phyloP scores from a whole-genome alignment of 2,329 filamentous ascomycete genomes.

The Neoscytalidium dimidiatum region DNA sequence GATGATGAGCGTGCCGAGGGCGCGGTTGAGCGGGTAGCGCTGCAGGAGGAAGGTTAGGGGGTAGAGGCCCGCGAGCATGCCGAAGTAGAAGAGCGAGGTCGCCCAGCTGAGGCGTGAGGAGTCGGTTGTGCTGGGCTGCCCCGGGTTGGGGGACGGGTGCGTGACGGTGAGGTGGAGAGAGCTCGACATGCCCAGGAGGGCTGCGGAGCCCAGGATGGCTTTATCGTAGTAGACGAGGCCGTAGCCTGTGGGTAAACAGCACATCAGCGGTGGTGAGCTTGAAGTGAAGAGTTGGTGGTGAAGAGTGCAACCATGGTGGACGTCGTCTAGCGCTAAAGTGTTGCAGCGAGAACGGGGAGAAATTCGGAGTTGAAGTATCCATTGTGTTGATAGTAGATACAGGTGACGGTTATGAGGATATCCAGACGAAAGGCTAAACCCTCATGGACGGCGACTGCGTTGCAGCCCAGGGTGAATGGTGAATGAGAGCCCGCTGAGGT shows the following conservation, averaged over 20 bases:
- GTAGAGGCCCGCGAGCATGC: conserved; percentile 73
- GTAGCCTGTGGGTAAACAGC: conserved; percentile 53
- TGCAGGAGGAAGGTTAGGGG: conserved; percentile 73
- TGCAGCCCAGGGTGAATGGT: too few relatives aligned
- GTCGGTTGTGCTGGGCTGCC: conserved; percentile 51
- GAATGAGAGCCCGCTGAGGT: not conserved
- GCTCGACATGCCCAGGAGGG: conserved; percentile 73
- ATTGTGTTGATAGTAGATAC: too few relatives aligned
- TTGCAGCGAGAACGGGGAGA: too few relatives aligned
- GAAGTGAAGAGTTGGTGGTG: not conserved
- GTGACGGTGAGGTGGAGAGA: conserved; percentile 64
- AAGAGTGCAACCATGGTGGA: too few relatives aligned
- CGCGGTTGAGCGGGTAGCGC: conserved; percentile 64
- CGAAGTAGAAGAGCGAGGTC: conserved; percentile 78
- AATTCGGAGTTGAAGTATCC: too few relatives aligned
- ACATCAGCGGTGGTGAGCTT: not conserved
- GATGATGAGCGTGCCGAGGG: conserved; percentile 64
- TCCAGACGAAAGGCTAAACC: too few relatives aligned
- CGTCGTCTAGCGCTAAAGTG: too few relatives aligned
- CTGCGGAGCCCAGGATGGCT: conserved; percentile 73
- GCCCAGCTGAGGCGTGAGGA: conserved; percentile 74
- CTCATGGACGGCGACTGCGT: too few relatives aligned
- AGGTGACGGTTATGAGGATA: too few relatives aligned
- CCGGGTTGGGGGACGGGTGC: conserved; percentile 46
- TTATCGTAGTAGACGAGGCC: conserved; percentile 73